Percentiles rank a stretch among this genome's conserved stretches.
phyloP scores from a whole-genome alignment of 2,329 filamentous ascomycete species.

The Penicillium sp. region DNA sequence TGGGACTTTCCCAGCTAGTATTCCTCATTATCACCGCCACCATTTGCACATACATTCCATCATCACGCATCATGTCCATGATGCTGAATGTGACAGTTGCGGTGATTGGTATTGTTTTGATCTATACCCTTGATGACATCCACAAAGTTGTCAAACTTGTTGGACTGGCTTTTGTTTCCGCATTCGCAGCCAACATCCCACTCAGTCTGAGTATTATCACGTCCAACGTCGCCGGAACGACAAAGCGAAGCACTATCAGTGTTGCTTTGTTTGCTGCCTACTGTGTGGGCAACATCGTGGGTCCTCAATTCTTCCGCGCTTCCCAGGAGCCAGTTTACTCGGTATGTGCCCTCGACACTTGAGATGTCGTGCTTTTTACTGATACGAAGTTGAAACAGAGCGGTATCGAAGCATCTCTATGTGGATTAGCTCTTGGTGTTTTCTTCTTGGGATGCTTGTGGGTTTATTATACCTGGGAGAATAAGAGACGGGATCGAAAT shows the following conservation, averaged over 20 bases:
- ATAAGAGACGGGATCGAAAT: slow-evolving; percentile 1
- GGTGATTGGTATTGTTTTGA: not conserved
- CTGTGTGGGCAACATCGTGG: slow-evolving; percentile 25
- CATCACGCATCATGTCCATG: slow-evolving; percentile 1
- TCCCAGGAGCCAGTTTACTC: not conserved
- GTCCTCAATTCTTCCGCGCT: slow-evolving; percentile 23
- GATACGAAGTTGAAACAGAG: not conserved
- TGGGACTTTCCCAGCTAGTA: slow-evolving; percentile 1
- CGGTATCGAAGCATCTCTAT: slow-evolving; percentile 7
- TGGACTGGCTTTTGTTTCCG: slow-evolving; percentile 23
- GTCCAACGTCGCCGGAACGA: slow-evolving; percentile 26
- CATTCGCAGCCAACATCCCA: slow-evolving; percentile 18
- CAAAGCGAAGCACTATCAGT: slow-evolving; percentile 26
- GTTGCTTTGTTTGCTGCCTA: slow-evolving; percentile 51
- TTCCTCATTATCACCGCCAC: slow-evolving; percentile 7
- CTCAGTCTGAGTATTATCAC: slow-evolving; percentile 11
- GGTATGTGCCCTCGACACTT: not conserved
- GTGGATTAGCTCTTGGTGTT: slow-evolving; percentile 3
- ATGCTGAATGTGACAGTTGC: not conserved
- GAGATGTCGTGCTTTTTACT: not conserved
- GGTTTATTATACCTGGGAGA: slow-evolving; percentile 9
- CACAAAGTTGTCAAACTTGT: not conserved
- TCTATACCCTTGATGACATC: not conserved
- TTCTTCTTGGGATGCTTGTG: slow-evolving; percentile 7
- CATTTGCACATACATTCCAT: slow-evolving; percentile 3